Conservation (phyloP, 352 stramenopile species). For the Globisporangium parvum region DNA sequence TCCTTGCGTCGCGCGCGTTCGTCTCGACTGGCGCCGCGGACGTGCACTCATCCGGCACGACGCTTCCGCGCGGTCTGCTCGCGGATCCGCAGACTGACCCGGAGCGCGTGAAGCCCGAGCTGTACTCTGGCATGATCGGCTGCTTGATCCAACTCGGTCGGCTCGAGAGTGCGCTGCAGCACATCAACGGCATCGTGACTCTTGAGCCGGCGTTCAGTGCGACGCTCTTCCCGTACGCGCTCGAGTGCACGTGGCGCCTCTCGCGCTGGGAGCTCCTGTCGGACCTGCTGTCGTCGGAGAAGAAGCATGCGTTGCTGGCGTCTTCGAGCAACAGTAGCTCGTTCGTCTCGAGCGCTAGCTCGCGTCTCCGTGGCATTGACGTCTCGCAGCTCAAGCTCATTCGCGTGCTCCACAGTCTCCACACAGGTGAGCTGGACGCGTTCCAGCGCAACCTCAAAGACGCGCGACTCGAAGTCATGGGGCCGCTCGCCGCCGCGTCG, state of each 20-base stretch:
- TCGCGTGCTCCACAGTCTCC: slow-evolving; percentile 73
- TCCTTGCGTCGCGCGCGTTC: slow-evolving; percentile 28
- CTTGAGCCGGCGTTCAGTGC: slow-evolving; percentile 71
- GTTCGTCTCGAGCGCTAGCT: background rate
- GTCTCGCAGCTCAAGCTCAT: slow-evolving; percentile 75
- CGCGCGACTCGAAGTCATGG: slow-evolving; percentile 66
- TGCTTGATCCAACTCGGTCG: slow-evolving; percentile 82
- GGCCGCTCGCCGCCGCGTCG: slow-evolving; percentile 56
- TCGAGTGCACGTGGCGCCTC: slow-evolving; percentile 84
- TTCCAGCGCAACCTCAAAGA: slow-evolving; percentile 60
- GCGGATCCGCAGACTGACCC: slow-evolving; percentile 36
- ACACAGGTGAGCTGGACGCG: slow-evolving; percentile 42
- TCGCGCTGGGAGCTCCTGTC: slow-evolving; percentile 77
- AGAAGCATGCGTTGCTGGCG: slow-evolving; percentile 54
- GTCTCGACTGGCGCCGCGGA: background rate
- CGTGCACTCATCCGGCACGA: slow-evolving; percentile 1
- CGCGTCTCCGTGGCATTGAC: slow-evolving; percentile 53
- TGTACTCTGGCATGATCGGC: slow-evolving; percentile 79
- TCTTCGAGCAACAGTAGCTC: slow-evolving; percentile 8
- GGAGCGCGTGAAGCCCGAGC: slow-evolving; percentile 50
- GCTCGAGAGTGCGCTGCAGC: slow-evolving; percentile 77
- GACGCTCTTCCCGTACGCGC: slow-evolving; percentile 73
- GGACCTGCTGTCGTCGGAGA: slow-evolving; percentile 69
- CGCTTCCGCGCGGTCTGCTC: slow-evolving; percentile 12
- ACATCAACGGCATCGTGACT: slow-evolving; percentile 83